Base-by-base conservation (phyloP, 1,139 yeast genomes). In the Yamadazyma dushanensis region DNA sequence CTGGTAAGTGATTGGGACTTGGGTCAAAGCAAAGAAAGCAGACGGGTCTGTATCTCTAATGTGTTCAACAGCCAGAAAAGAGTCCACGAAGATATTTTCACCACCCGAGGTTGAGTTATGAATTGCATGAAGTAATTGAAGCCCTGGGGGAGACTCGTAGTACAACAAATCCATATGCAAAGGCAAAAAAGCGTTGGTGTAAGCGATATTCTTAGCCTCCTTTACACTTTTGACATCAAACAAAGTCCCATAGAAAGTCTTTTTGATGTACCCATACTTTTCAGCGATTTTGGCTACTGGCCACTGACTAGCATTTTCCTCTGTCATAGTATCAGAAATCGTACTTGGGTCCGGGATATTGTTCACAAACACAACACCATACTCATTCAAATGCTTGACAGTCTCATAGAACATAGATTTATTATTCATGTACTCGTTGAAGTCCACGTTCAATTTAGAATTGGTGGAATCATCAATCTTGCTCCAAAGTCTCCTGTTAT, bases 141-240 rank as follows among this genome's bases (percentile, higher is more conserved):
- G 64, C 0, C 95, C 95, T 0, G 95, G 95, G 2, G 94, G 94
- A 8, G 89, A 80, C 55, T 86, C 92, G 53, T 84, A 80, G 59
- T 85, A 86, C 34, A 82, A 68, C 27, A 86, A 66, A 49, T 86
- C 95, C 87, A 83, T 85, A 51, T 86, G 95, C 39, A 86, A 65
- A 3, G 92, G 92, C 36, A 86, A 66, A 45, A 78, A 78, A 2
- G 72, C 72, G 34, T 73, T 69, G 3, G 94, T 83, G 50, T 83
- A 79, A 2, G 94, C 94, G 33, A 85, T 81, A 46, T 86, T 84
- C 37, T 73, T 78, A n/a, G 92, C 85, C 8, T 77, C 73, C 31
- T 59, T 58, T 8, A 70, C 72, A 26, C 78, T 76, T 38, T 70
- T 72, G 5, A 85, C 92, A 51, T 85, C 86, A 63, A 87, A 86